Base-by-base conservation (phyloP, 768 basidiomycete species). In the Leccinellum luteum region DNA sequence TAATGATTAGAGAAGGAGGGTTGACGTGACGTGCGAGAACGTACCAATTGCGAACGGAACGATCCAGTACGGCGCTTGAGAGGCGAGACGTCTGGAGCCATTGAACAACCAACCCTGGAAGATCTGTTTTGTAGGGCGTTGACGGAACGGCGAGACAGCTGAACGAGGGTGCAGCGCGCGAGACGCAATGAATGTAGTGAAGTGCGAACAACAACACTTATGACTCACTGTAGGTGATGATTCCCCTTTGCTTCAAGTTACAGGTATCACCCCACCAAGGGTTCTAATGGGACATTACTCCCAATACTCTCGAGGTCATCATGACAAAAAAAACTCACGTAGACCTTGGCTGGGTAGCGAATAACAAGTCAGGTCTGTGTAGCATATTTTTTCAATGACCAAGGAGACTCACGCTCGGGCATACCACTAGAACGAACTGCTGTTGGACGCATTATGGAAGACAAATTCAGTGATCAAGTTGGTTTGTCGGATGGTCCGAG, bases 221-320 rank as follows among this genome's bases (percentile, higher is more conserved):
- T 9, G 17, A 84, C 92, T 76, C 67, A 96, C 94, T 81, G 81
- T 96, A 97, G 67, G 79, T 75, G 51, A 83, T 77, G 57, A 95
- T 80, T 52, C 94, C 93, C 75, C 82, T 92, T 68, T 87, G 86
- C 70, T 84, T 86, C 64, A 79, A 79, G 45, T 81, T 76, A 59
- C 82, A 81, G 63, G 79, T 77, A 75, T 89, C 86, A 76, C 93
- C 94, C 93, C 94, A 97, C 94, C 94, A 97, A 52, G 86, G 78
- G 74, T 81, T 89, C 92, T 95, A 69, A 31, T 56, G 48, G 53
- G 34, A 47, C 21, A 44, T 66, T 52, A 59, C n/a, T 57, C 47
- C 14, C 8, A 6, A 27, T 23, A 14, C 34, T 50, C 23, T 48
- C 21, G 15, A n/a, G 34, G 25, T 50, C 41, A 38, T 27, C n/a